These are phyloP conservation scores for Hypoxylon sp. DNA, from an alignment of 2,329 filamentous ascomycete genomes.

Conservation along the genomic window DNA sequence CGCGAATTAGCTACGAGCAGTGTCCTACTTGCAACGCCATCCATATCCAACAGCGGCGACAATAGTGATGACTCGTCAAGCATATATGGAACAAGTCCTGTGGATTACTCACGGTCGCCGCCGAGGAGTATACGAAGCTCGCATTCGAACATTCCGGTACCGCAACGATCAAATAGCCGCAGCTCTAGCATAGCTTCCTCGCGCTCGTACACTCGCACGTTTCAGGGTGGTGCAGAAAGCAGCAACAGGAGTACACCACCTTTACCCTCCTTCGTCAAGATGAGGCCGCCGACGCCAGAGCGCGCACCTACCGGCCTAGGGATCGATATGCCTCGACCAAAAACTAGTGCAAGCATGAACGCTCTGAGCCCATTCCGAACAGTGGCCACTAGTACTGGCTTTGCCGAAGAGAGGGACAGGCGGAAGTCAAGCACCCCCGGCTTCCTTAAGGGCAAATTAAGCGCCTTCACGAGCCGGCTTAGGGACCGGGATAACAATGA, in stretches of 20 bases:
- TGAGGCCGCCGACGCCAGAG: slow-evolving; percentile 53
- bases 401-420: slow-evolving; percentile 37
- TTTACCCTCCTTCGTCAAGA: slow-evolving; percentile 53
- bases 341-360: slow-evolving; percentile 49
- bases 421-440: slow-evolving; percentile 52
- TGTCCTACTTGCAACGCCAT: slow-evolving; percentile 70
- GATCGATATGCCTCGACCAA: slow-evolving; percentile 49
- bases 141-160: slow-evolving; percentile 63
- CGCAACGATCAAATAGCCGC: slow-evolving; percentile 63
- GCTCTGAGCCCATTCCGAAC: slow-evolving; percentile 40
- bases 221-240: slow-evolving; percentile 39
- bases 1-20: slow-evolving; percentile 87
- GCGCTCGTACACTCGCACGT: slow-evolving; percentile 57
- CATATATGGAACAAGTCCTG: slow-evolving; percentile 66
- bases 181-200: slow-evolving; percentile 67
- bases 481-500: slow-evolving; percentile 48
- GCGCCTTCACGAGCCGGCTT: slow-evolving; percentile 51
- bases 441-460: slow-evolving; percentile 58
- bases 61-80: slow-evolving; percentile 72
- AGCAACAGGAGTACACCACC: slow-evolving; percentile 48
- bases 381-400: slow-evolving; percentile 23
- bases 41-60: slow-evolving; percentile 60
- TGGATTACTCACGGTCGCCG: slow-evolving; percentile 73
- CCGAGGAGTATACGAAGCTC: slow-evolving; percentile 67
- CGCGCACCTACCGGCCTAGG: slow-evolving; percentile 48